Conservation (phyloP, 176 grass and related monocot species). For the Ensete ventricosum region DNA sequence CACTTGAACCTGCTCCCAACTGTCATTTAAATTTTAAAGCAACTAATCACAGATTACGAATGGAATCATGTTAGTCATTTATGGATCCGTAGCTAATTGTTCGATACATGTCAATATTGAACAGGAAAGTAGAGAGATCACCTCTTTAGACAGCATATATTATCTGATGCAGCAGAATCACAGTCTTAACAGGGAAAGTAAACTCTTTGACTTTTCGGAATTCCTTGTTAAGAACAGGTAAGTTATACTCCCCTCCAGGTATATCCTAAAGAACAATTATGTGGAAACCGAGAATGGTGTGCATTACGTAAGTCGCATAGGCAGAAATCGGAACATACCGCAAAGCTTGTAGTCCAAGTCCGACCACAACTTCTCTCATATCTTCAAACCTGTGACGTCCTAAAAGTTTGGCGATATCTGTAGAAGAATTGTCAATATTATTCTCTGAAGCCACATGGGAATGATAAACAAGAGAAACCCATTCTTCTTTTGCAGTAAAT, state of each 20-base stretch:
- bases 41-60: conserved; percentile 31
- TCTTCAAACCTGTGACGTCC: conserved; percentile 58
- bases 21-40: too few relatives aligned
- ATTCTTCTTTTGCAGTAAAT: conserved; percentile 6
- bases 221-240: conserved; percentile 70
- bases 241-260: conserved; percentile 46
- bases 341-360: conserved; percentile 72
- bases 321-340: conserved; percentile 32
- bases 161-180: conserved; percentile 34
- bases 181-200: conserved; percentile 56
- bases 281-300: conserved; percentile 18
- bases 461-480: conserved; percentile 14
- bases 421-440: conserved; percentile 22
- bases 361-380: conserved; percentile 50
- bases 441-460: not conserved
- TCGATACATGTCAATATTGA: not conserved
- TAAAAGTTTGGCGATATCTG: conserved; percentile 55
- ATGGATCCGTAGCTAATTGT: not conserved
- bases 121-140: conserved; percentile 19
- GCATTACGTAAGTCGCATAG: conserved; percentile 21
- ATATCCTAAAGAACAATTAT: conserved; percentile 34
- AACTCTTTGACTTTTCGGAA: conserved; percentile 46
- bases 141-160: conserved; percentile 51
- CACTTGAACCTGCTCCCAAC: too few relatives aligned
- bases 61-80: not conserved